Evolutionary conservation across 768 basidiomycete genomes (phyloP).

Genomic region (Pleurotus platypus): DNA sequence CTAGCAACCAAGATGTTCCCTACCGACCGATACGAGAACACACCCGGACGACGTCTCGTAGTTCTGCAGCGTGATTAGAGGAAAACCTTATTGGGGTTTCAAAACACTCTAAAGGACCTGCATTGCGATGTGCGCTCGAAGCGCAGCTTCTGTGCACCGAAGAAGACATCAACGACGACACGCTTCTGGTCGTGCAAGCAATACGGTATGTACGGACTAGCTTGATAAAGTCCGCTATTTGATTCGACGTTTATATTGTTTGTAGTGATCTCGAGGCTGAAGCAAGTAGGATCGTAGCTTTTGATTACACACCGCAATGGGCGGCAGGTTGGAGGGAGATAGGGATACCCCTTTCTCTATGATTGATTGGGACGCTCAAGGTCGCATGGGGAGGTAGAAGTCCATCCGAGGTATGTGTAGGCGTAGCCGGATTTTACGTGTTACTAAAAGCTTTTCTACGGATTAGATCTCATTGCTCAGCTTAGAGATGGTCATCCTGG

Average conservation of each 20-base stretch:
- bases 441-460: slow-evolving; percentile 1
- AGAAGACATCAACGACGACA: not conserved
- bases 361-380: not conserved
- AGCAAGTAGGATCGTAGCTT: no score
- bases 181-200: no score
- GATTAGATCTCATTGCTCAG: slow-evolving; percentile 9
- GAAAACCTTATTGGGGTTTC: slow-evolving; percentile 1
- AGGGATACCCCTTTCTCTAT: not conserved
- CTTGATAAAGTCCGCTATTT: not conserved
- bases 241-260: not conserved
- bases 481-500: slow-evolving; percentile 13
- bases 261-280: slow-evolving; percentile 3
- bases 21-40: no score
- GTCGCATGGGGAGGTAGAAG: no score
- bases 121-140: slow-evolving; percentile 1
- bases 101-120: not conserved
- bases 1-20: no score
- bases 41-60: not conserved
- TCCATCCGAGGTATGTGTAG: slow-evolving; percentile 7
- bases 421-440: no score
- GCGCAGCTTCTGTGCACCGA: not conserved
- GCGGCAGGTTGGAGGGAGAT: not conserved
- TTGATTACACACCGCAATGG: not conserved
- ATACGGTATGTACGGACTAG: not conserved
- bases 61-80: slow-evolving; percentile 4